Conservation (phyloP, 208 protist species). For the Histomonas meleagridis region DNA sequence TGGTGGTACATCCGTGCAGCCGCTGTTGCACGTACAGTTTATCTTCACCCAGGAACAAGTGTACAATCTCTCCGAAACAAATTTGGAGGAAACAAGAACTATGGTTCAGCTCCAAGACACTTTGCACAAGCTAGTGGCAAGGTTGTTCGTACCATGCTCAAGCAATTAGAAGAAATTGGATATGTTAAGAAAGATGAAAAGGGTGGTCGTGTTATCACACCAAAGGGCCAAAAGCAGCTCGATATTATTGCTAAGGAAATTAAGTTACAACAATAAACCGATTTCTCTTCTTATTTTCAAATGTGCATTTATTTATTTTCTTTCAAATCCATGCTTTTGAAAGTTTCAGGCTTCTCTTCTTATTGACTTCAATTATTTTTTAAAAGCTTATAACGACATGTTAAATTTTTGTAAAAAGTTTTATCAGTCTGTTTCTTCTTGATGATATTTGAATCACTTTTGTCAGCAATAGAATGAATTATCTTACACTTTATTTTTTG, state of each 20-base stretch:
- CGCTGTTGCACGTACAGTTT: slow-evolving; percentile 82
- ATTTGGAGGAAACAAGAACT: slow-evolving; percentile 63
- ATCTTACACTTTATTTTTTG: too few species aligned
- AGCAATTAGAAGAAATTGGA: slow-evolving; percentile 68
- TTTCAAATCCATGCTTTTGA: too few species aligned
- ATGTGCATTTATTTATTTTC: too few species aligned
- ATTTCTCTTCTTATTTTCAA: background rate
- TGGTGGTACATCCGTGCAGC: slow-evolving; percentile 90
- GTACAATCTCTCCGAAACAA: slow-evolving; percentile 75
- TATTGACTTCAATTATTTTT: too few species aligned
- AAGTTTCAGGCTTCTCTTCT: too few species aligned
- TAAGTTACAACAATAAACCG: background rate
- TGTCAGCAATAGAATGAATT: too few species aligned
- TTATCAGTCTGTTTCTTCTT: too few species aligned
- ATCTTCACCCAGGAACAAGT: slow-evolving; percentile 70
- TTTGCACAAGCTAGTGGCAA: slow-evolving; percentile 63
- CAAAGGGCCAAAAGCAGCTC: slow-evolving; percentile 73
- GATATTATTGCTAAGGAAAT: slow-evolving; percentile 77
- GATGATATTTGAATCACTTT: too few species aligned
- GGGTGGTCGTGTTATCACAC: slow-evolving; percentile 66
- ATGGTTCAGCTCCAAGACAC: slow-evolving; percentile 59
- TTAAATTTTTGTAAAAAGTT: too few species aligned
- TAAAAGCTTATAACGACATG: too few species aligned
- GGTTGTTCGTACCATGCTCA: slow-evolving; percentile 75
- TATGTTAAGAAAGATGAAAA: slow-evolving; percentile 25